Base-by-base conservation (phyloP, 1,139 yeast genomes). In the Martiniozyma asiatica region DNA sequence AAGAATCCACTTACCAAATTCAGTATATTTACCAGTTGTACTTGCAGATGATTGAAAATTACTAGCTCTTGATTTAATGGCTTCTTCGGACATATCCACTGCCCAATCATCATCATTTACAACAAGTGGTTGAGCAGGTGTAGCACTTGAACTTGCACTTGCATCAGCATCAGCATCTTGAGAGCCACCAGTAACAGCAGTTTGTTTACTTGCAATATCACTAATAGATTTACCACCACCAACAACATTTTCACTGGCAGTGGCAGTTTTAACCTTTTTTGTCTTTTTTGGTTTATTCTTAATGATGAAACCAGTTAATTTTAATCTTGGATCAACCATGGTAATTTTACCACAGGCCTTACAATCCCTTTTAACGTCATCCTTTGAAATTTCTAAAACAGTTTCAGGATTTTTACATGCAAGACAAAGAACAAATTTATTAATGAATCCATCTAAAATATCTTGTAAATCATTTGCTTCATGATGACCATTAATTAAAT, bases 381-480 rank as follows among this genome's bases (percentile, higher is more conserved):
- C 92, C 48, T 77, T 80, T 45, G 80, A 73, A 49, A 87, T 67
- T 46, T 77, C 68, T 50, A 87, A 77, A 51, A 84, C 96, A 23
- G 99, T 89, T 61, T 89, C 99, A 20, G 99, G 99, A 61, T 89
- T 89, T 65, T 81, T 81, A 68, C 99, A 89, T 38, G 84, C 70
- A 20, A 81, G 89, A 69, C 99, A 89, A 35, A 89, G 69, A 38
- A 89, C 96, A 53, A 85, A 92, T 59, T 78, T 85, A 61, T 65
- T 67, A 61, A 89, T 89, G 60, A 92, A 89, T 4, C 94, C 95
- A 56, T 89, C 99, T 48, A 89, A 66, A 23, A 82, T 71, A 52
- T 89, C 98, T 63, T 89, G 99, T 48, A 89, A 70, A 59, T 84
- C 89, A 40, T 66, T 65, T 30, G 92, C 76, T 50, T 84, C 95